Evolutionary conservation across 768 basidiomycete genomes (phyloP).

Genomic region (Mycena kentingensis): DNA sequence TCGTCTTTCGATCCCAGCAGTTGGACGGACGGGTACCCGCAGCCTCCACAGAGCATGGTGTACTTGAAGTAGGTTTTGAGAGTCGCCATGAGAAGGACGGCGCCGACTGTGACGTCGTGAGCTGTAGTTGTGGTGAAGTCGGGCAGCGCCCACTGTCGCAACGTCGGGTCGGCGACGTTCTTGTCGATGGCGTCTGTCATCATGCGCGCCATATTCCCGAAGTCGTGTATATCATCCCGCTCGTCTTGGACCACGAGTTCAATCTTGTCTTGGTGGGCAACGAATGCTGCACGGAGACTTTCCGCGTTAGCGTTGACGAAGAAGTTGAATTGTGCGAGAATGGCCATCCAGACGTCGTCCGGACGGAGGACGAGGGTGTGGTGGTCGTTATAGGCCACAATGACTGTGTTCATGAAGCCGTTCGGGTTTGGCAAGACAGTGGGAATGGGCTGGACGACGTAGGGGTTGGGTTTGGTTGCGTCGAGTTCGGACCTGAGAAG

Average conservation of each 20-base stretch:
- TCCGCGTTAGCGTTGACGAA: conserved; percentile 42
- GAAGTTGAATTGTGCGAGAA: conserved; percentile 42
- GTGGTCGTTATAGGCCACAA: conserved; percentile 37
- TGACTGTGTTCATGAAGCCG: conserved; percentile 37
- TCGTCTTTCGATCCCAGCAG: conserved; percentile 44
- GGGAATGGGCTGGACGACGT: conserved; percentile 18
- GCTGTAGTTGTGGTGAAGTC: conserved; percentile 46
- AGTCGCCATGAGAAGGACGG: conserved; percentile 45
- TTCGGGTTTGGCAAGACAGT: too few relatives aligned
- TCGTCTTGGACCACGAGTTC: conserved; percentile 12
- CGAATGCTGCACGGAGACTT: conserved; percentile 34
- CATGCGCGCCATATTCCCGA: conserved; percentile 27
- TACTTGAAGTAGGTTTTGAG: conserved; percentile 44
- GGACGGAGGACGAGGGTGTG: conserved; percentile 46
- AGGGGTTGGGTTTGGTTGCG: conserved; percentile 14
- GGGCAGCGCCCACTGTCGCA: conserved; percentile 45
- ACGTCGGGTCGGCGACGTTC: conserved; percentile 31
- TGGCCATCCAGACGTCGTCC: conserved; percentile 52
- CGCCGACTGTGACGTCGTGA: conserved; percentile 38
- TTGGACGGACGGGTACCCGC: conserved; percentile 48
- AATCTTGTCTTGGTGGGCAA: conserved; percentile 28
- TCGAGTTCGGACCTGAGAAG: background rate
- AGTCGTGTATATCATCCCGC: conserved; percentile 20
- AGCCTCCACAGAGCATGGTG: conserved; percentile 27
- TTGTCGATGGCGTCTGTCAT: conserved; percentile 28